A percentile compares a stretch with the other conserved stretches of the same genome.
Conservation (phyloP, 129 eudicot genomes). For the Deinandra increscens region DNA sequence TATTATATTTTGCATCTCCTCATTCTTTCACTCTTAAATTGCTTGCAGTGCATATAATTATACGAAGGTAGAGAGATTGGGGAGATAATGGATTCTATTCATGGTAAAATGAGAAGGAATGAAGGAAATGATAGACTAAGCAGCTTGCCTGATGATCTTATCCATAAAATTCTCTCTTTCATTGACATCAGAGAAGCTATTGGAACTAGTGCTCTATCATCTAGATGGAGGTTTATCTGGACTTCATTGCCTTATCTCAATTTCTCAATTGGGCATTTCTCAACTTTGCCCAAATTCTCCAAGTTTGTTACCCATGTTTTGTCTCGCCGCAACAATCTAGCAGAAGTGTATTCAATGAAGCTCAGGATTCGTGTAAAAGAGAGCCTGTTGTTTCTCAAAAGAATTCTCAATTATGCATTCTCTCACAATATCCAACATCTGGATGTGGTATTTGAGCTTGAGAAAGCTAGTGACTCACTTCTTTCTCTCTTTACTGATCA, state of each 20-base stretch:
- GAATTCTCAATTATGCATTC: not conserved
- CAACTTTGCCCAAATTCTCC: too few species aligned
- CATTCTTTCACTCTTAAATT: too few species aligned
- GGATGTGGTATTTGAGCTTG: too few species aligned
- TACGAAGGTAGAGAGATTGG: not conserved
- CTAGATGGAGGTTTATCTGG: too few species aligned
- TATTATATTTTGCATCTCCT: too few species aligned
- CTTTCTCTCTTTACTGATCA: not conserved
- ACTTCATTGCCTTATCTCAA: constrained; percentile 1
- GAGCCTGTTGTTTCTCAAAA: not conserved
- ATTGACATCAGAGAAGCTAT: not conserved
- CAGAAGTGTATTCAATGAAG: not conserved
- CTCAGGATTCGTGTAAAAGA: not conserved
- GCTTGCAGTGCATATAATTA: too few species aligned
- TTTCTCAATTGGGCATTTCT: too few species aligned
- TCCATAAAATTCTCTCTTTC: constrained; percentile 12
- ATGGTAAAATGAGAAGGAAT: not conserved
- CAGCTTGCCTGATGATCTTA: constrained; percentile 18
- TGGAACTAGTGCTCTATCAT: not conserved
- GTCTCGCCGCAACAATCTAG: not conserved
- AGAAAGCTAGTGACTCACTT: not conserved
- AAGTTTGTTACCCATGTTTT: not conserved
- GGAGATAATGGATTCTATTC: not conserved
- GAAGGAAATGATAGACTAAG: constrained; percentile 17
- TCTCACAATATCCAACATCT: too few species aligned